Evolutionary conservation across 352 stramenopile species (phyloP).

Genomic region (Pythium myriotylum): DNA sequence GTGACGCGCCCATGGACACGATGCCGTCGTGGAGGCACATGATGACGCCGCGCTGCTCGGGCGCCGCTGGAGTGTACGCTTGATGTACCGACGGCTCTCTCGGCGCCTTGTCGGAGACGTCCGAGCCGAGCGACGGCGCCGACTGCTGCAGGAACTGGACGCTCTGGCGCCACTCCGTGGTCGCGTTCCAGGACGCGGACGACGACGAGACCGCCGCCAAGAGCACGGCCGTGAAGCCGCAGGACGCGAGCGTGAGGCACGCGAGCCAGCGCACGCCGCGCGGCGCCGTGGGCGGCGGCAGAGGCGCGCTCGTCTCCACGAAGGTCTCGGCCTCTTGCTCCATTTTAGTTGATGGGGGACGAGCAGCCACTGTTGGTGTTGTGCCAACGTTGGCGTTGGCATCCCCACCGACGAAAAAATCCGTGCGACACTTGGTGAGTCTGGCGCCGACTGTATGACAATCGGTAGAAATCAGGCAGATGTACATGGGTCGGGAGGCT

Average conservation of each 20-base stretch:
- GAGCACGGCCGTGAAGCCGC: slow-evolving; percentile 1
- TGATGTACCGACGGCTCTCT: background rate
- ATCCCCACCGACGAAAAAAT: background rate
- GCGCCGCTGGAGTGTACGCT: background rate
- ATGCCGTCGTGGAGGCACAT: slow-evolving; percentile 58
- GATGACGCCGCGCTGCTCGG: slow-evolving; percentile 34
- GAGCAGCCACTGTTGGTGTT: background rate
- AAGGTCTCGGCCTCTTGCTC: background rate
- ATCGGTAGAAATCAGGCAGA: too few species aligned
- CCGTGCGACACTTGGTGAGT: too few species aligned
- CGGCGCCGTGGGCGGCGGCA: background rate
- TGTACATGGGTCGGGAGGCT: too few species aligned
- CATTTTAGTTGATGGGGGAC: background rate
- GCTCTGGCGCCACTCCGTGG: slow-evolving; percentile 11
- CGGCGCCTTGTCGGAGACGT: background rate
- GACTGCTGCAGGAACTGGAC: slow-evolving; percentile 20
- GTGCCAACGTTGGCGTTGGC: background rate
- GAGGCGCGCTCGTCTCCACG: background rate
- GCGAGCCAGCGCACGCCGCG: slow-evolving; percentile 4
- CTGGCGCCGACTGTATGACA: too few species aligned
- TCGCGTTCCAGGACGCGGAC: slow-evolving; percentile 10
- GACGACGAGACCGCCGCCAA: slow-evolving; percentile 3
- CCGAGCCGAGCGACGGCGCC: background rate
- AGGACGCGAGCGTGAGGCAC: background rate
- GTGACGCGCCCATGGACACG: slow-evolving; percentile 57